phyloP scores from a whole-genome alignment of 2,329 filamentous ascomycete species.

The Aspergillus aculeatus region DNA sequence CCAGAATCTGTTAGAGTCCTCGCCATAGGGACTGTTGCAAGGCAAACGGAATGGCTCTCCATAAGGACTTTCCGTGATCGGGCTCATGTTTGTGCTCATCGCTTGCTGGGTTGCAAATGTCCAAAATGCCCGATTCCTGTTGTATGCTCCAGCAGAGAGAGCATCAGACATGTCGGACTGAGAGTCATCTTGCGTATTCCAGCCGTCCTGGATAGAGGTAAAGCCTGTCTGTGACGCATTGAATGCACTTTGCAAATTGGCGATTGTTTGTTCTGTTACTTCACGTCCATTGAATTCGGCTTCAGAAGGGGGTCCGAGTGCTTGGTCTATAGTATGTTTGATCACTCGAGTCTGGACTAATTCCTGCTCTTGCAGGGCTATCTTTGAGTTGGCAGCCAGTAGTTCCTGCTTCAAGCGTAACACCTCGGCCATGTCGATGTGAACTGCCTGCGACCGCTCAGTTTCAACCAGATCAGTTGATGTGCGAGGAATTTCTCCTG shows the following conservation, averaged over 20 bases:
- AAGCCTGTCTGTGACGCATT: conserved; percentile 50
- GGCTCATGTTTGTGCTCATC: conserved; percentile 28
- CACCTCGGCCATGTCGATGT: conserved; percentile 49
- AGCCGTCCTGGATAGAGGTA: conserved; percentile 43
- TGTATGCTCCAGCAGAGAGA: conserved; percentile 44
- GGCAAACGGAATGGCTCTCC: conserved; percentile 24
- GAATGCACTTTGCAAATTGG: conserved; percentile 52
- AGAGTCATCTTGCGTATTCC: conserved; percentile 45
- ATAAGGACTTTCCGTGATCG: conserved; percentile 29
- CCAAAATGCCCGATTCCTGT: conserved; percentile 38
- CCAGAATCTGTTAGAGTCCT: conserved; percentile 36
- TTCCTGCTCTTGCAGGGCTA: conserved; percentile 61
- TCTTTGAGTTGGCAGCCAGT: conserved; percentile 55
- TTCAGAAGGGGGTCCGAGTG: conserved; percentile 55
- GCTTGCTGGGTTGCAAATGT: conserved; percentile 23
- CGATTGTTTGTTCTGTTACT: conserved; percentile 52
- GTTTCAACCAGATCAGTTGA: conserved; percentile 11
- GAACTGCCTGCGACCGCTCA: conserved; percentile 15
- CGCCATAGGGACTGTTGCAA: conserved; percentile 21
- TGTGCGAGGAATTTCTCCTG: conserved; percentile 15
- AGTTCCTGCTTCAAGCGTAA: conserved; percentile 58
- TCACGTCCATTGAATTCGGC: conserved; percentile 51
- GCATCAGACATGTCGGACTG: conserved; percentile 47
- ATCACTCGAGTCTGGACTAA: conserved; percentile 60
- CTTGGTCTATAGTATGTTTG: conserved; percentile 61